Evolutionary conservation across 768 basidiomycete species (phyloP).

Genomic region (Bullera alba): DNA sequence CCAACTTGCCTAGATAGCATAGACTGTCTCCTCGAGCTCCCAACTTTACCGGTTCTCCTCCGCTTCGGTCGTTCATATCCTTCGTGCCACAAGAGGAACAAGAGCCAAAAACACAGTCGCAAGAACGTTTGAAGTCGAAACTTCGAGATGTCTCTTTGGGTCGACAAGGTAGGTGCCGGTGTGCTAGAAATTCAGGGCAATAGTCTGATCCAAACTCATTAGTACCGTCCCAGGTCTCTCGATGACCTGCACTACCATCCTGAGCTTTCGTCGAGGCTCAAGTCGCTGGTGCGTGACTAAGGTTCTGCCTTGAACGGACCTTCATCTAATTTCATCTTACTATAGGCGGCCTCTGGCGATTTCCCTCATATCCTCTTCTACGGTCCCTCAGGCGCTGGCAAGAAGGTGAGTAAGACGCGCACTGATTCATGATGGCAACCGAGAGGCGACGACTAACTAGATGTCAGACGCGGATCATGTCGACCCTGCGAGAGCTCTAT

Average conservation of each 20-base stretch:
- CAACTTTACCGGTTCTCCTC: too few species aligned
- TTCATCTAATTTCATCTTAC: background rate
- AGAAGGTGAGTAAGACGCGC: slow-evolving; percentile 54
- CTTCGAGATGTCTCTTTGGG: slow-evolving; percentile 56
- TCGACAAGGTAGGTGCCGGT: slow-evolving; percentile 53
- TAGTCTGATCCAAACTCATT: too few species aligned
- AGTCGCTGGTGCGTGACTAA: slow-evolving; percentile 62
- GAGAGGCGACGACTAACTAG: too few species aligned
- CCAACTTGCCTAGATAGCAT: too few species aligned
- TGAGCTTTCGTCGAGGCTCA: slow-evolving; percentile 68
- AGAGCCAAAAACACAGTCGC: too few species aligned
- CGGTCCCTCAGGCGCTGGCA: slow-evolving; percentile 92
- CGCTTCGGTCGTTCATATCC: too few species aligned
- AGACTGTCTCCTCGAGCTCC: too few species aligned
- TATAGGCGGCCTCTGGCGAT: slow-evolving; percentile 76
- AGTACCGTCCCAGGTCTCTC: slow-evolving; percentile 81
- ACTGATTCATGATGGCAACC: background rate
- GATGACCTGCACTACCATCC: slow-evolving; percentile 83
- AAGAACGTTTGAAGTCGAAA: too few species aligned
- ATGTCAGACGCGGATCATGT: slow-evolving; percentile 69
- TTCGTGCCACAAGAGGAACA: too few species aligned
- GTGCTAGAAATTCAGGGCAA: too few species aligned
- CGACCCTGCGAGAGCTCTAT: slow-evolving; percentile 79
- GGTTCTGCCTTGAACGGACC: background rate
- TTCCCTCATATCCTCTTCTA: slow-evolving; percentile 98